These are phyloP conservation scores for Tuber aestivum DNA, from an alignment of 495 filamentous ascomycete species.

Conservation along the genomic window DNA sequence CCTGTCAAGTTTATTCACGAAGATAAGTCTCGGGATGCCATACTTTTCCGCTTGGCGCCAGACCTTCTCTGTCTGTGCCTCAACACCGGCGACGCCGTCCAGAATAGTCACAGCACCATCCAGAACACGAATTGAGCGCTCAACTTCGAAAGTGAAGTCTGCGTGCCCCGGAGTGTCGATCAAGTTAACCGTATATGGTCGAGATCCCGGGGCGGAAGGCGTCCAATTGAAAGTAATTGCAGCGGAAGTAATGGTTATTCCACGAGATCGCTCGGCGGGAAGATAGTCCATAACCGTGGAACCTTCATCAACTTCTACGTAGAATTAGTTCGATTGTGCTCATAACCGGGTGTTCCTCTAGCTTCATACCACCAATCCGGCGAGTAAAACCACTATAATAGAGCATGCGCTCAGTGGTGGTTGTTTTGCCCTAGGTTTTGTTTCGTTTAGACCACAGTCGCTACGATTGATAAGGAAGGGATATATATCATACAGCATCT, in stretches of 20 bases:
- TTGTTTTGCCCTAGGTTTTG: constrained; percentile 79
- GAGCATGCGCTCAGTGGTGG: constrained; percentile 98
- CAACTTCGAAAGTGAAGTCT: constrained; percentile 96
- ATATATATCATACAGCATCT: constrained; percentile 69
- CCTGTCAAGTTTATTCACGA: constrained; percentile 92
- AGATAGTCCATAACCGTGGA: constrained; percentile 98
- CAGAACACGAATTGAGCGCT: constrained; percentile 84
- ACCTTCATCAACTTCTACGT: constrained; percentile 83
- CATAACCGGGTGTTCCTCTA: neutral
- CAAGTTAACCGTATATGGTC: constrained; percentile 72
- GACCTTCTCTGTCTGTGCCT: constrained; percentile 96
- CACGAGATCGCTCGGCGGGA: constrained; percentile 83
- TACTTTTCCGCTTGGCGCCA: constrained; percentile 86
- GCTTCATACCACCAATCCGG: constrained; percentile 65
- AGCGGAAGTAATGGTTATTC: constrained; percentile 97
- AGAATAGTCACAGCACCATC: constrained; percentile 95
- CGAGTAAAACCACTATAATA: constrained; percentile 90
- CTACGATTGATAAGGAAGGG: neutral
- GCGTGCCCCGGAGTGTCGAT: constrained; percentile 98
- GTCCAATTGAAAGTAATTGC: constrained; percentile 91
- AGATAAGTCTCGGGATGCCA: constrained; percentile 78
- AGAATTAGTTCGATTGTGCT: neutral
- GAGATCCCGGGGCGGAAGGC: constrained; percentile 48
- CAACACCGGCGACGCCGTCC: constrained; percentile 93
- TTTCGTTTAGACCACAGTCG: neutral